These are phyloP conservation scores for Gracilaria domingensis DNA, from an alignment of 23 red algal genomes.

Conservation along the genomic window DNA sequence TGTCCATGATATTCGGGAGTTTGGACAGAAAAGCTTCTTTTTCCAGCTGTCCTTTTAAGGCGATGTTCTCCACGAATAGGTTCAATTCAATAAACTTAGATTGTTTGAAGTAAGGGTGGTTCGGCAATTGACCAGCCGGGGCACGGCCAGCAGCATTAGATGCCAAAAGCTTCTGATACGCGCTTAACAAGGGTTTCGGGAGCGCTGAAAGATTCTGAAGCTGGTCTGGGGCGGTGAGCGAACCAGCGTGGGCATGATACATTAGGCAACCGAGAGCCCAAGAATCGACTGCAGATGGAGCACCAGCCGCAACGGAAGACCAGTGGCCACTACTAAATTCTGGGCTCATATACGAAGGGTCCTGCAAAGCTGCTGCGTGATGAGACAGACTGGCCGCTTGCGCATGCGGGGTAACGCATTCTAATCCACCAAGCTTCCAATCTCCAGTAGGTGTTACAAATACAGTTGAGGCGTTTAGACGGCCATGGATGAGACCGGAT, in stretches of 20 bases:
- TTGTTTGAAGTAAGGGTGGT: constrained; percentile 73
- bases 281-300: constrained; percentile 81
- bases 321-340: constrained; percentile 72
- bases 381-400: constrained; percentile 44
- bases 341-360: constrained; percentile 73
- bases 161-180: constrained; percentile 91
- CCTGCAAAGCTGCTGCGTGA: constrained; percentile 64
- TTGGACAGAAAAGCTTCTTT: constrained; percentile 79
- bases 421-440: constrained; percentile 95
- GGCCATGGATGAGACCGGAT: constrained; percentile 85
- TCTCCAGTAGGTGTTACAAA: constrained; percentile 94
- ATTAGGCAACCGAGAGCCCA: constrained; percentile 99
- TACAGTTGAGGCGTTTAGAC: constrained; percentile 80
- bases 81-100: constrained; percentile 87
- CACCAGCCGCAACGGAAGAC: constrained; percentile 53
- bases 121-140: constrained; percentile 55
- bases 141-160: constrained; percentile 74
- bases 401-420: constrained; percentile 75
- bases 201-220: constrained; percentile 71
- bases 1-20: constrained; percentile 68
- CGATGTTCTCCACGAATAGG: constrained; percentile 92
- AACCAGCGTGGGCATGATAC: constrained; percentile 84
- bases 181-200: constrained; percentile 76
- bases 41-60: constrained; percentile 85
- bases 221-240: constrained; percentile 76